phyloP scores from a whole-genome alignment of 768 basidiomycete genomes.

The Serendipita sp. region DNA sequence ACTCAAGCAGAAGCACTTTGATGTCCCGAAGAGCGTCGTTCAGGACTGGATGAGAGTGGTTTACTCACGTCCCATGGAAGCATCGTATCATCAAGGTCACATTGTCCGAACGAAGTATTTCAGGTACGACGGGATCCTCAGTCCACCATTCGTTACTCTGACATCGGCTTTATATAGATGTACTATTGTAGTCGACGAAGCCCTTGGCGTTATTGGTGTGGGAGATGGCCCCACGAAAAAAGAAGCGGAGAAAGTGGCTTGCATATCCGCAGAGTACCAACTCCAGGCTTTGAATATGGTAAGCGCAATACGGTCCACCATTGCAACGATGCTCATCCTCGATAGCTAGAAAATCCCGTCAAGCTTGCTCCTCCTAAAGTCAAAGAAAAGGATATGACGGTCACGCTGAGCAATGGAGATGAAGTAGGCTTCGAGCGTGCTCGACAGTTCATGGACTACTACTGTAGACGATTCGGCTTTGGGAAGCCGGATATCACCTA shows the following conservation, averaged over 20 bases:
- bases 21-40: background rate
- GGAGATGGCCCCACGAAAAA: constrained; percentile 47
- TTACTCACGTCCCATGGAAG: background rate
- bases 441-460: constrained; percentile 87
- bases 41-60: background rate
- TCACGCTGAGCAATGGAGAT: constrained; percentile 44
- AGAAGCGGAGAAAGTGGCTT: constrained; percentile 60
- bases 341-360: background rate
- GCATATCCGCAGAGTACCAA: constrained; percentile 58
- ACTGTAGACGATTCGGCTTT: constrained; percentile 67
- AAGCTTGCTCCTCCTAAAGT: background rate
- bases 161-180: constrained; percentile 14
- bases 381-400: background rate
- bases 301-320: constrained; percentile 20
- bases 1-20: constrained; percentile 4
- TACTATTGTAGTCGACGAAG: constrained; percentile 17
- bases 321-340: constrained; percentile 10
- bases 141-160: background rate
- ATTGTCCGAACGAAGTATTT: background rate
- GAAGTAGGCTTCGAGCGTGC: constrained; percentile 55
- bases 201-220: constrained; percentile 31
- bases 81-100: background rate
- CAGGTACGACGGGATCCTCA: background rate
- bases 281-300: constrained; percentile 49
- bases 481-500: constrained; percentile 55